Percentiles rank a stretch among this genome's conserved stretches.
Evolutionary conservation across 1,284 basidiomycete genomes (phyloP).

Genomic region (Fomitopsis betulina): DNA sequence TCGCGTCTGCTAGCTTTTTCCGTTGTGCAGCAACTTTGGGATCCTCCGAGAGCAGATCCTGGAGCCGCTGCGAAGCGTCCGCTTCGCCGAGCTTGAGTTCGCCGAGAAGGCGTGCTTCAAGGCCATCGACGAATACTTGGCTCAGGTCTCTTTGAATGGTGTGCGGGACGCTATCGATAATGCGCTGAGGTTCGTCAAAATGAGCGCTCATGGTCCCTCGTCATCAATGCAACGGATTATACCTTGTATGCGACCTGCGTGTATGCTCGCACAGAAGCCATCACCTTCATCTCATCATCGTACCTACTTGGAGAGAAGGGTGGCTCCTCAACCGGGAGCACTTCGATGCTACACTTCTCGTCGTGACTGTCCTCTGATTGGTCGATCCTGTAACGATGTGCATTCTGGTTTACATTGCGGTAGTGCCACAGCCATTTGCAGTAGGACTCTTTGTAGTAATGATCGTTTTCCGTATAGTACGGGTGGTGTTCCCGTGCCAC

Average conservation of each 20-base stretch:
- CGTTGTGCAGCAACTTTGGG: not conserved
- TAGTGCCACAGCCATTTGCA: constrained; percentile 19
- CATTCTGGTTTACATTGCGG: constrained; percentile 1
- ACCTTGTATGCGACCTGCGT: constrained; percentile 26
- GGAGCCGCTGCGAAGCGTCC: not conserved
- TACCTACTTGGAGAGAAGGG: not conserved
- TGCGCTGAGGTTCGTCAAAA: constrained; percentile 13
- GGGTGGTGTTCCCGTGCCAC: constrained; percentile 25
- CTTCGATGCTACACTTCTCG: too few relatives aligned
- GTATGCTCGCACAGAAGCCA: constrained; percentile 25
- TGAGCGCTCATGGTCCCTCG: constrained; percentile 29
- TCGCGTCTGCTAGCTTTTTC: not conserved
- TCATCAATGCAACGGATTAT: constrained; percentile 1
- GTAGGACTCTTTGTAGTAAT: constrained; percentile 19
- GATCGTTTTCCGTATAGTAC: constrained; percentile 29
- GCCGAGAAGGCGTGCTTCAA: not conserved
- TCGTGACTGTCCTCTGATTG: not conserved
- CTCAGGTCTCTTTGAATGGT: not conserved
- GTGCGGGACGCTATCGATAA: not conserved
- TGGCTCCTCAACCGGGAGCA: not conserved
- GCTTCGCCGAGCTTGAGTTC: not conserved
- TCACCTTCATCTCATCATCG: constrained; percentile 20
- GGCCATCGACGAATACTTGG: not conserved
- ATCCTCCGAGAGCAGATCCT: not conserved
- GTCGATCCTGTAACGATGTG: not conserved